These are phyloP conservation scores for Talaromyces funiculosus DNA, from an alignment of 2,329 filamentous ascomycete genomes.

Conservation along the genomic window DNA sequence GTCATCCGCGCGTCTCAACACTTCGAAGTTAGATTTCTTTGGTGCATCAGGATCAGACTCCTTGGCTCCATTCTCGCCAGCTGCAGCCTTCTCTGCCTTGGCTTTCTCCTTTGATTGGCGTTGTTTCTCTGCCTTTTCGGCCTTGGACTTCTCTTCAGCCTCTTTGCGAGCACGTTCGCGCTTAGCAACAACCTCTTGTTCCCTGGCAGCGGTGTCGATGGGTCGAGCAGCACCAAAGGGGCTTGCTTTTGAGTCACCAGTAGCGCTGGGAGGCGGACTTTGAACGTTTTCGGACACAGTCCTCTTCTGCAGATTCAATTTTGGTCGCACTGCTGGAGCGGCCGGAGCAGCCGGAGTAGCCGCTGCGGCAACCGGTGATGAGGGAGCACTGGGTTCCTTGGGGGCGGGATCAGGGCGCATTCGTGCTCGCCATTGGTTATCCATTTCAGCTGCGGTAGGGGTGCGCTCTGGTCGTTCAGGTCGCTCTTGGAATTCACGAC, in stretches of 20 bases:
- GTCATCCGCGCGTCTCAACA: constrained; percentile 48
- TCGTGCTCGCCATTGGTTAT: constrained; percentile 84
- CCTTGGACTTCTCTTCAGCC: constrained; percentile 77
- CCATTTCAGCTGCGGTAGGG: constrained; percentile 83
- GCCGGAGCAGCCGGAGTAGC: constrained; percentile 48
- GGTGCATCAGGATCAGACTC: constrained; percentile 38
- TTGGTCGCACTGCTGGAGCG: constrained; percentile 63
- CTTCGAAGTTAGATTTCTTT: constrained; percentile 49
- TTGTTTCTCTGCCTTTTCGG: constrained; percentile 62
- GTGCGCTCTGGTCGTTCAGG: constrained; percentile 48
- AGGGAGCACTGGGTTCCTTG: constrained; percentile 68
- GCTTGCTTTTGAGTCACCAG: constrained; percentile 70
- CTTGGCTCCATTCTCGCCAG: constrained; percentile 34
- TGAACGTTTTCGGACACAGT: constrained; percentile 71
- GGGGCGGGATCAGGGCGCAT: constrained; percentile 73
- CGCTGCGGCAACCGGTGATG: constrained; percentile 59
- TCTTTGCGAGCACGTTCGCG: constrained; percentile 79
- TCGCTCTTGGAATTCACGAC: constrained; percentile 57
- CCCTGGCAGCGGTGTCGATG: constrained; percentile 85
- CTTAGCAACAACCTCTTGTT: constrained; percentile 88
- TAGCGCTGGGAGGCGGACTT: constrained; percentile 36
- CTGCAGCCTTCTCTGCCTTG: constrained; percentile 30
- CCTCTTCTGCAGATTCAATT: constrained; percentile 81
- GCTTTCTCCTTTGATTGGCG: constrained; percentile 40
- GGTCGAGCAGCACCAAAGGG: constrained; percentile 91